Evolutionary conservation across 1,284 basidiomycete species (phyloP).

Genomic region (Trichosporon ovoides): DNA sequence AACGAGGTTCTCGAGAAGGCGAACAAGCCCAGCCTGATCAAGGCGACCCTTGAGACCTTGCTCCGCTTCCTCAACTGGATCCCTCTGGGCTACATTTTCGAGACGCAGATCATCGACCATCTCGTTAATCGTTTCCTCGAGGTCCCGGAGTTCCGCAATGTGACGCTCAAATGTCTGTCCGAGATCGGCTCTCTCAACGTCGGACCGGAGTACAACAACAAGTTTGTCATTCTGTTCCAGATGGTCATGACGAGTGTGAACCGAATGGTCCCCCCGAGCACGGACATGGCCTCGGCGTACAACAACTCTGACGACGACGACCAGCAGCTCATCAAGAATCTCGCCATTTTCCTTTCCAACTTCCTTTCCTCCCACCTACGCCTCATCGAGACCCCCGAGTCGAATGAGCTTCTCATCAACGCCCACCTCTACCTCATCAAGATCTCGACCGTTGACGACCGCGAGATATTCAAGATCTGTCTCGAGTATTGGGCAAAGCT

Average conservation of each 20-base stretch:
- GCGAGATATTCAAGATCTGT: conserved; percentile 99
- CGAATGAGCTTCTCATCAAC: conserved; percentile 90
- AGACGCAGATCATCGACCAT: conserved; percentile 95
- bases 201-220: conserved; percentile 96
- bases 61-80: conserved; percentile 99
- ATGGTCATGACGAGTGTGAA: conserved; percentile 97
- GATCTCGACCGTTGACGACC: conserved; percentile 95
- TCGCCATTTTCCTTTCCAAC: conserved; percentile 93
- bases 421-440: conserved; percentile 99
- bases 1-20: conserved; percentile 96
- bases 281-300: conserved; percentile 75
- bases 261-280: conserved; percentile 94
- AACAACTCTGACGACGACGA: conserved; percentile 84
- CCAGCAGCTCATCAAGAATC: conserved; percentile 95
- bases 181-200: conserved; percentile 93
- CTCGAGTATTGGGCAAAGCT: conserved; percentile 98
- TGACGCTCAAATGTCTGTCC: conserved; percentile 95
- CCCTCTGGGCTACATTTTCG: conserved; percentile 97
- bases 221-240: conserved; percentile 95
- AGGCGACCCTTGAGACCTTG: conserved; percentile 90
- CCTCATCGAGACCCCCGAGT: conserved; percentile 83
- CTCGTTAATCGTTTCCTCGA: conserved; percentile 96
- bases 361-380: conserved; percentile 90
- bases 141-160: conserved; percentile 92
- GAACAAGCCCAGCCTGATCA: conserved; percentile 93